Evolutionary conservation across 2,329 filamentous ascomycete species (phyloP), one percentile per base, ranked within the genome.

Genomic region (Pseudocercospora crystallina): DNA sequence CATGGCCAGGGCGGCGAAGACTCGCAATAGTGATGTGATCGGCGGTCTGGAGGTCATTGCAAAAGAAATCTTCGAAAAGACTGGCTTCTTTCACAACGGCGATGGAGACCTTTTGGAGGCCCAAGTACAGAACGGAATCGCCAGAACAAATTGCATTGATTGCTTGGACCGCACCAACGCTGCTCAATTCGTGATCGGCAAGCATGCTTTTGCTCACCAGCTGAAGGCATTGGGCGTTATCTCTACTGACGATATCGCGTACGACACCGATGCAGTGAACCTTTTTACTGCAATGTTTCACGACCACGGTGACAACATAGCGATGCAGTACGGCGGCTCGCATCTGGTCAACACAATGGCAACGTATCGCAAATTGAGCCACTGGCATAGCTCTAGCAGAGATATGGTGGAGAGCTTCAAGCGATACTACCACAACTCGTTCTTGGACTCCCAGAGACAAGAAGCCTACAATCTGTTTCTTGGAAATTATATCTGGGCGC

Each of bases 321-420:
- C 94, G 1, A 87, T 97, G 47, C 94, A 99, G 68, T 99, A 99
- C 62, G 94, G 94, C 49, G 94, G 94, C 8, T 97, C 91, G 2
- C 94, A 99, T 70, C 80, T 99, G 0, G 94, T 99, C 62, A 99
- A 99, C 68, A 99, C 94, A 0, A 97, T 99, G 91, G 91, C 95
- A 59, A 99, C 94, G 4, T 99, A 99, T 69, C 87, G 94, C 50
- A 97, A 97, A 72, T 95, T 96, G 69, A 97, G 97, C 61, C 92
- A 97, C 69, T 99, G 94, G 94, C 95, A 90, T 17, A 96, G 90
- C 62, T 90, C 96, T 69, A 96, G 92, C 2, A 82, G 94, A 60
- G 94, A 99, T 69, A 97, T 99, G 92, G 91, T 99, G 15, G 94
- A 99, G 73, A 96, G 90, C 69, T 96, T 99, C 76, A 99, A 97